These are phyloP conservation scores for Kluyveromyces aestuarii DNA, from an alignment of 805 yeast genomes.

Conservation along the genomic window DNA sequence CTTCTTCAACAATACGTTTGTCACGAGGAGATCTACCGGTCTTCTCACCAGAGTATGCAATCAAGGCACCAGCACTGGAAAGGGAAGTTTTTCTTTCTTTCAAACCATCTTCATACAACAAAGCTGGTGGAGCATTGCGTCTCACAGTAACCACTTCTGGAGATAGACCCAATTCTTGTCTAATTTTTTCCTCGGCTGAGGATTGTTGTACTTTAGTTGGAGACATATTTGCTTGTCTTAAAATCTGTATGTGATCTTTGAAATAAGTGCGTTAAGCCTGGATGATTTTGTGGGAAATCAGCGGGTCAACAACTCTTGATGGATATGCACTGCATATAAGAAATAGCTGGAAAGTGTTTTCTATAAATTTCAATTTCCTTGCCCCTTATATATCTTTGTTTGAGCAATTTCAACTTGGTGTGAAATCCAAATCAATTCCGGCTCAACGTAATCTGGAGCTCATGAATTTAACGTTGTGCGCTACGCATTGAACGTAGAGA, in stretches of 20 bases:
- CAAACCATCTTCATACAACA: constrained; percentile 89
- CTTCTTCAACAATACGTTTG: constrained; percentile 95
- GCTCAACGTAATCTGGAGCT: neutral
- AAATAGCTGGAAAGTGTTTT: no score
- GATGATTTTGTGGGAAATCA: neutral
- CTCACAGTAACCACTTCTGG: constrained; percentile 55
- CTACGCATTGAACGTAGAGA: neutral
- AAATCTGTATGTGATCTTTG: neutral
- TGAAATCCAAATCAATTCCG: neutral
- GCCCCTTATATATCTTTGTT: neutral
- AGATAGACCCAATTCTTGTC: constrained; percentile 37
- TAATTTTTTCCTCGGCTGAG: constrained; percentile 23
- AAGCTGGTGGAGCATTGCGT: constrained; percentile 90
- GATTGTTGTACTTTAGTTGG: constrained; percentile 7
- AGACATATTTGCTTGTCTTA: constrained; percentile 3
- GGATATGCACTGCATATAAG: no score
- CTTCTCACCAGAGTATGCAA: constrained; percentile 91
- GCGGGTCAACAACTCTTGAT: neutral
- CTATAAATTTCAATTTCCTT: no score
- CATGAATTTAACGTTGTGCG: neutral
- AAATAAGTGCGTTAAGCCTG: neutral
- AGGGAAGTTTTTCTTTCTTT: constrained; percentile 85
- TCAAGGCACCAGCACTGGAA: constrained; percentile 86
- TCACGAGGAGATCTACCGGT: constrained; percentile 99
- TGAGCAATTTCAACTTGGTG: neutral